Conservation (phyloP, 495 filamentous ascomycete genomes). For the Penicillium egyptiacum region DNA sequence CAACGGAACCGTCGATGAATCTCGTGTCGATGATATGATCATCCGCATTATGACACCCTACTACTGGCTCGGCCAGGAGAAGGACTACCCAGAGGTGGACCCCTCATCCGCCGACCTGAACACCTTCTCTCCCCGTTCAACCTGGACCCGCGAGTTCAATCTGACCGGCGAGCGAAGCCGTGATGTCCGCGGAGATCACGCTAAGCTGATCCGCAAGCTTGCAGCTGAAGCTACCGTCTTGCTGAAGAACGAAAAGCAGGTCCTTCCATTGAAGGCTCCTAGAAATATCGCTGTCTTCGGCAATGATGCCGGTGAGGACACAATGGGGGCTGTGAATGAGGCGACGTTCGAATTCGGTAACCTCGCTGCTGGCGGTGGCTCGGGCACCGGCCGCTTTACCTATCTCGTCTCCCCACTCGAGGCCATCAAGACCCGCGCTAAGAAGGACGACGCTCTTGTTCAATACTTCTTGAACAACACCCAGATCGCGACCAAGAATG, state of each 20-base stretch:
- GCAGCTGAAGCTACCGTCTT: constrained; percentile 59
- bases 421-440: constrained; percentile 58
- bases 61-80: constrained; percentile 54
- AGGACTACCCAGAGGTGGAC: constrained; percentile 43
- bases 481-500: constrained; percentile 37
- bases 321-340: constrained; percentile 43
- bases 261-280: constrained; percentile 53
- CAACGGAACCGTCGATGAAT: constrained; percentile 56
- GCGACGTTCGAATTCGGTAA: constrained; percentile 55
- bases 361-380: constrained; percentile 58
- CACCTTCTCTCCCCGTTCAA: constrained; percentile 67
- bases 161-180: constrained; percentile 46
- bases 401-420: constrained; percentile 57
- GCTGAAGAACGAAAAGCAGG: constrained; percentile 58
- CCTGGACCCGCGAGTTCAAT: constrained; percentile 53
- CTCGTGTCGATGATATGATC: constrained; percentile 55
- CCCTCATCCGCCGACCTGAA: constrained; percentile 56
- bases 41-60: constrained; percentile 55
- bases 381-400: constrained; percentile 53
- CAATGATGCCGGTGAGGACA: constrained; percentile 58
- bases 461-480: constrained; percentile 44
- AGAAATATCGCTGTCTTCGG: constrained; percentile 59
- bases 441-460: constrained; percentile 46
- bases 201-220: constrained; percentile 53
- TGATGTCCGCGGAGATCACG: constrained; percentile 57